These are phyloP conservation scores for Mycena citricolor DNA, from an alignment of 1,284 basidiomycete species.

Conservation along the genomic window DNA sequence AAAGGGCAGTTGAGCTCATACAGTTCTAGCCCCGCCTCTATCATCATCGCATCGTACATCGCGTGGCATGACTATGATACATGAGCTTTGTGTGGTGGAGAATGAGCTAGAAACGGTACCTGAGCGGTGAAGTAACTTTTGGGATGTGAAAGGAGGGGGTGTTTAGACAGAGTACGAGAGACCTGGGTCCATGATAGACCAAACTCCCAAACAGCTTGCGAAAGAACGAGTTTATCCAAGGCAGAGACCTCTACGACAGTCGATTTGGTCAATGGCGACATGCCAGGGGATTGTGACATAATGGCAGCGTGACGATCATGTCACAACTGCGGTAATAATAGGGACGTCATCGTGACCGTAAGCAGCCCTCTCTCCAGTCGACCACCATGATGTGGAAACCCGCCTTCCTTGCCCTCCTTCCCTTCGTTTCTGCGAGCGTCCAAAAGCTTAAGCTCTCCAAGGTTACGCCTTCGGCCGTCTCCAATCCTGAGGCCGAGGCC, in stretches of 20 bases:
- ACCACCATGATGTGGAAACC: constrained; percentile 70
- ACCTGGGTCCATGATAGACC: constrained; percentile 78
- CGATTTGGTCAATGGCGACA: constrained; percentile 19
- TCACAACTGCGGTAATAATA: neutral
- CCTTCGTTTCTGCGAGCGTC: constrained; percentile 68
- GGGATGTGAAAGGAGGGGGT: constrained; percentile 64
- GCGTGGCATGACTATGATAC: constrained; percentile 59
- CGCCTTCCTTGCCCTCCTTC: constrained; percentile 64
- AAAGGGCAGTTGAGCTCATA: constrained; percentile 41
- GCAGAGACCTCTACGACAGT: constrained; percentile 36
- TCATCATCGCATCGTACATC: constrained; percentile 69
- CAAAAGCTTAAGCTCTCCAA: constrained; percentile 89
- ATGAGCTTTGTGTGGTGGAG: constrained; percentile 17
- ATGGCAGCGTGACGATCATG: neutral
- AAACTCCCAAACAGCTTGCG: constrained; percentile 83
- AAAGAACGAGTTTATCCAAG: constrained; percentile 71
- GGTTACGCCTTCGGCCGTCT: constrained; percentile 53
- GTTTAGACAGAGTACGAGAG: constrained; percentile 63
- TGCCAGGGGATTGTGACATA: constrained; percentile 13
- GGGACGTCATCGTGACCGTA: neutral
- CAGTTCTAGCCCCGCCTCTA: constrained; percentile 66
- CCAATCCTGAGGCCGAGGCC: constrained; percentile 71
- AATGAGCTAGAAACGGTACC: constrained; percentile 35
- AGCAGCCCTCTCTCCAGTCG: constrained; percentile 8
- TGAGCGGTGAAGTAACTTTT: constrained; percentile 66